phyloP scores from a whole-genome alignment of 2,329 filamentous ascomycete species.

The Dactylellina cionopaga region DNA sequence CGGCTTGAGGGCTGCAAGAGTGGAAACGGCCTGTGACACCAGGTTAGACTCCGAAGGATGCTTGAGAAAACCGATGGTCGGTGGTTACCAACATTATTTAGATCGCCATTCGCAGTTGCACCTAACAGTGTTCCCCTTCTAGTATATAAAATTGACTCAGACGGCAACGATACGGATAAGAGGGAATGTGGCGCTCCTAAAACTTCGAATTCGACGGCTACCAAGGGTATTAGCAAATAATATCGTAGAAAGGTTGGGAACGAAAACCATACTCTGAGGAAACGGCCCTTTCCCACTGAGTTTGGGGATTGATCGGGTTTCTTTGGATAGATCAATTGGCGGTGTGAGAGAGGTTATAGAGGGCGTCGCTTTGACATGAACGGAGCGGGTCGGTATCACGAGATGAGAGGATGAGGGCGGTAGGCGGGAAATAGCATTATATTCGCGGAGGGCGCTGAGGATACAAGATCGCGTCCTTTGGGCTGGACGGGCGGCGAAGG shows the following conservation, averaged over 20 bases:
- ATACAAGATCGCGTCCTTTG: conserved; percentile 49
- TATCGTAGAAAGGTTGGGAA: not conserved
- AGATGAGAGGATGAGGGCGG: conserved; percentile 4
- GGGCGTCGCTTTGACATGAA: conserved; percentile 57
- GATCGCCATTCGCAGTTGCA: conserved; percentile 76
- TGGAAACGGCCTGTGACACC: conserved; percentile 77
- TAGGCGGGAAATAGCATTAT: conserved; percentile 5
- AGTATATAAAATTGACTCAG: conserved; percentile 93
- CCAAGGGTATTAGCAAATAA: conserved; percentile 8
- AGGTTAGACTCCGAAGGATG: not conserved
- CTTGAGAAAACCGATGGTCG: not conserved
- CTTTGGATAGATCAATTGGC: conserved; percentile 55
- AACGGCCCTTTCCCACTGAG: conserved; percentile 56
- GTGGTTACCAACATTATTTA: conserved; percentile 77
- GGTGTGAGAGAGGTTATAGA: conserved; percentile 55
- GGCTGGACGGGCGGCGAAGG: conserved; percentile 38
- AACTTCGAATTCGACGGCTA: conserved; percentile 95
- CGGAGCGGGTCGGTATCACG: conserved; percentile 43
- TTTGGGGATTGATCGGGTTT: conserved; percentile 57
- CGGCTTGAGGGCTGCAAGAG: conserved; percentile 85
- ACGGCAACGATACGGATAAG: conserved; percentile 89
- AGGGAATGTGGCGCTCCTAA: conserved; percentile 91
- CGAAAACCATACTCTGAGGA: conserved; percentile 53
- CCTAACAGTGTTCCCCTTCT: conserved; percentile 89
- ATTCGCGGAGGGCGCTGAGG: conserved; percentile 22